Conservation (phyloP, 495 filamentous ascomycete genomes). For the Aspergillus sclerotioniger region DNA sequence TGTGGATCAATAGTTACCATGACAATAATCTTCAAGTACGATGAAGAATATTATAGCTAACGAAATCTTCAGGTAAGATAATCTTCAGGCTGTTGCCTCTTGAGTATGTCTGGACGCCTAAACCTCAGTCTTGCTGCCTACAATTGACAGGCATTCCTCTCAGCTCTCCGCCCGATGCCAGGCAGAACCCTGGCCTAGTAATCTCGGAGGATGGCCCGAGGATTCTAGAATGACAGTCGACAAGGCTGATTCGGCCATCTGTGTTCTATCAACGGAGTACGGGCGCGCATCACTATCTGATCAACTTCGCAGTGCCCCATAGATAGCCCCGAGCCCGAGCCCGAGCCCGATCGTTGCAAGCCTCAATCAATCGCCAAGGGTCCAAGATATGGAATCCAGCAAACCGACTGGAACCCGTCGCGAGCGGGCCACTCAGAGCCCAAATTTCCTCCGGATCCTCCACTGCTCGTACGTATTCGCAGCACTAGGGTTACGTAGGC, state of each 20-base stretch:
- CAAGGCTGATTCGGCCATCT: neutral
- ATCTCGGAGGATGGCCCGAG: neutral
- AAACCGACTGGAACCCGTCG: neutral
- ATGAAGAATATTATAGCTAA: too few relatives aligned
- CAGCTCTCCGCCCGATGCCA: too few relatives aligned
- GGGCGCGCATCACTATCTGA: neutral
- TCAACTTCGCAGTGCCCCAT: neutral
- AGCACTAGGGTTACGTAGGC: conserved; percentile 3
- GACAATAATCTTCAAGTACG: too few relatives aligned
- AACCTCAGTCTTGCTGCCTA: too few relatives aligned
- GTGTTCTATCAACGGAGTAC: neutral
- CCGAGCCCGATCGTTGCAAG: neutral
- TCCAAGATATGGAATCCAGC: conserved; percentile 1
- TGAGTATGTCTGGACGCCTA: too few relatives aligned
- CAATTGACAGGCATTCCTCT: too few relatives aligned
- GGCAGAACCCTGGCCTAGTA: neutral
- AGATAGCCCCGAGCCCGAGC: too few relatives aligned
- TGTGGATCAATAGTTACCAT: too few relatives aligned
- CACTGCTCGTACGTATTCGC: conserved; percentile 4
- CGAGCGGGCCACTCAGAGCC: neutral
- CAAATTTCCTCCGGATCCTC: neutral
- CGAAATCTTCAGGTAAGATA: too few relatives aligned
- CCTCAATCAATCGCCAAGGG: neutral
- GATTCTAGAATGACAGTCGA: conserved; percentile 4
- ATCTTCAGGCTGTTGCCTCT: too few relatives aligned